Evolutionary conservation across 176 grass and related monocot species (phyloP).

Genomic region (Calamus simplicifolius): DNA sequence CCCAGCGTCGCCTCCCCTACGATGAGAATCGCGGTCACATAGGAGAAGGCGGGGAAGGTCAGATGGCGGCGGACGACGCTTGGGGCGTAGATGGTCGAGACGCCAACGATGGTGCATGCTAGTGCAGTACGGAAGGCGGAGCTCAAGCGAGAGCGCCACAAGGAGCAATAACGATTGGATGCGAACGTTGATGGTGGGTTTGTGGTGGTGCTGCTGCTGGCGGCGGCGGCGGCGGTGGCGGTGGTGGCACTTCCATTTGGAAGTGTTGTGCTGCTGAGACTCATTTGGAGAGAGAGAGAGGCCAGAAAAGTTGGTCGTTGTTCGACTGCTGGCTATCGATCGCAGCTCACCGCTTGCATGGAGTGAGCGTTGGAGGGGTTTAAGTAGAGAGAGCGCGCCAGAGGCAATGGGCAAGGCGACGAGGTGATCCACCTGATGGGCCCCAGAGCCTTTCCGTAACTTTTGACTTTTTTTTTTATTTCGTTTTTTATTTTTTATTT

Average conservation of each 20-base stretch:
- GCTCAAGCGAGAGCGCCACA: conserved; percentile 30
- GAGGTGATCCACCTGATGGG: not conserved
- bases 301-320: not conserved
- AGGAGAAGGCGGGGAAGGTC: conserved; percentile 72
- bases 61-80: conserved; percentile 22
- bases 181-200: not conserved
- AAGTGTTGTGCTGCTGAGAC: not conserved
- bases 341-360: not conserved
- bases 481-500: too few relatives aligned
- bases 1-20: conserved; percentile 57
- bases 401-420: not conserved
- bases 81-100: conserved; percentile 41
- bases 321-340: not conserved
- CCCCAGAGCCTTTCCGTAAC: too few relatives aligned
- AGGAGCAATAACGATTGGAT: not conserved
- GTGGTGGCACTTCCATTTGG: not conserved
- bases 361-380: not conserved
- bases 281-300: conserved; percentile 8
- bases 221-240: too few relatives aligned
- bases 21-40: conserved; percentile 54
- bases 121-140: conserved; percentile 53
- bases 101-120: conserved; percentile 51
- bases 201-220: not conserved
- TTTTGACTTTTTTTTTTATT: too few relatives aligned
- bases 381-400: not conserved